phyloP scores from a whole-genome alignment of 2,329 filamentous ascomycete species.

The Sporothrix brunneoviolacea region DNA sequence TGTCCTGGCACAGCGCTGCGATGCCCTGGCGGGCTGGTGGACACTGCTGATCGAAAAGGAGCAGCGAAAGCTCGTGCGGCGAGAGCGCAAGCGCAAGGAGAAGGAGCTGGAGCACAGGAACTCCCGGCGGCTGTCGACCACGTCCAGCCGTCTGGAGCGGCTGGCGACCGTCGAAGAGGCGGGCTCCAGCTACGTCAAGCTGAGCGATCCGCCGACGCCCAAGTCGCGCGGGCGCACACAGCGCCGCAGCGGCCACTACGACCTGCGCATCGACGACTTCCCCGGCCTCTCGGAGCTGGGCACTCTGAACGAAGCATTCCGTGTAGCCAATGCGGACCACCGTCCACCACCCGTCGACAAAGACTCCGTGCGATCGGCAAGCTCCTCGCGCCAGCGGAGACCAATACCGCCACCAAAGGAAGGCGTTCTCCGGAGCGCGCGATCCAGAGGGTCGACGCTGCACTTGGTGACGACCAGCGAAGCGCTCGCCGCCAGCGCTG shows the following conservation, averaged over 20 bases:
- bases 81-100: constrained; percentile 78
- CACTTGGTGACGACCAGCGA: constrained; percentile 70
- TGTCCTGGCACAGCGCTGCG: constrained; percentile 82
- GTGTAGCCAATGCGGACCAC: constrained; percentile 39
- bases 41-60: constrained; percentile 90
- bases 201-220: constrained; percentile 45
- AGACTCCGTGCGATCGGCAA: constrained; percentile 66
- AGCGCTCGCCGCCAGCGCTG: constrained; percentile 32
- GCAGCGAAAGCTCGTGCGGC: constrained; percentile 71
- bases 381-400: constrained; percentile 68
- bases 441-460: constrained; percentile 75
- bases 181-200: constrained; percentile 32
- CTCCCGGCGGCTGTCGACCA: constrained; percentile 75
- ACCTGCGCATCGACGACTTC: constrained; percentile 61
- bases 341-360: constrained; percentile 73
- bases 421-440: constrained; percentile 57
- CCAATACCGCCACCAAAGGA: constrained; percentile 85
- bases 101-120: constrained; percentile 68
- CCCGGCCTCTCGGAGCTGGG: constrained; percentile 65
- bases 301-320: constrained; percentile 34
- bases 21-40: constrained; percentile 94
- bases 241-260: constrained; percentile 62
- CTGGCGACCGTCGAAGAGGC: constrained; percentile 54
- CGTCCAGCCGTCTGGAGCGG: constrained; percentile 78
- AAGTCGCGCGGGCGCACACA: constrained; percentile 70